Percentiles rank a stretch among this genome's conserved stretches.
phyloP scores from a whole-genome alignment of 2,329 filamentous ascomycete genomes.

The Canariomyces notabilis region DNA sequence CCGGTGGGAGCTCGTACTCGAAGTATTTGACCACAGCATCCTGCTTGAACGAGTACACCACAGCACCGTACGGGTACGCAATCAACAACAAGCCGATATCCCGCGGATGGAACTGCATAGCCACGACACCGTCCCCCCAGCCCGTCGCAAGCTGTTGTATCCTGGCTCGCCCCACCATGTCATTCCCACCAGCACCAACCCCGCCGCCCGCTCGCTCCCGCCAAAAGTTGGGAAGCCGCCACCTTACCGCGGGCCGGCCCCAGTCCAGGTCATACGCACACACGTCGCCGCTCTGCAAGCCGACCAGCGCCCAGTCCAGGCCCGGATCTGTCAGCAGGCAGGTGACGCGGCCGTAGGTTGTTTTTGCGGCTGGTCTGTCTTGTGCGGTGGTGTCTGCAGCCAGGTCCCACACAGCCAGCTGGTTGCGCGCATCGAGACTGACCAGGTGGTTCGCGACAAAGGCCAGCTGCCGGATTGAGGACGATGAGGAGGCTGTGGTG shows the following conservation, averaged over 20 bases:
- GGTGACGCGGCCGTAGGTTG: conserved; percentile 72
- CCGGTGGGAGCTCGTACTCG: conserved; percentile 73
- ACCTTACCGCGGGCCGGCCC: conserved; percentile 60
- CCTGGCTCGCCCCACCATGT: conserved; percentile 36
- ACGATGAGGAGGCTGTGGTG: conserved; percentile 24
- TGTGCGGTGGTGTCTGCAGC: too few relatives aligned
- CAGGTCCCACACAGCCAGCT: conserved; percentile 78
- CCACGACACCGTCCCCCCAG: conserved; percentile 47
- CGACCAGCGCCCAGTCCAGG: conserved; percentile 89
- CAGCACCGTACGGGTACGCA: conserved; percentile 83
- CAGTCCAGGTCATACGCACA: conserved; percentile 91
- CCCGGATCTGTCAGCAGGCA: conserved; percentile 78
- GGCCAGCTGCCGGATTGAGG: conserved; percentile 71
- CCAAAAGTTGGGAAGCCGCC: conserved; percentile 87
- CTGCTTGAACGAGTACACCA: conserved; percentile 92
- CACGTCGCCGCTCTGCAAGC: conserved; percentile 75
- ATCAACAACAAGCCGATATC: conserved; percentile 90
- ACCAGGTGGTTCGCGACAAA: conserved; percentile 85
- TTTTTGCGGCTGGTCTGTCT: conserved; percentile 58
- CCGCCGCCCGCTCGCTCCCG: too few relatives aligned
- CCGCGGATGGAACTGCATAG: conserved; percentile 78
- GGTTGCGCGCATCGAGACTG: conserved; percentile 79
- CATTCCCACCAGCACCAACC: too few relatives aligned
- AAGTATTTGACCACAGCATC: conserved; percentile 74
- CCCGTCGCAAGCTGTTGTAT: conserved; percentile 29